Base-by-base conservation (phyloP, 2,329 filamentous ascomycete species). In the Colletotrichum tofieldiae region DNA sequence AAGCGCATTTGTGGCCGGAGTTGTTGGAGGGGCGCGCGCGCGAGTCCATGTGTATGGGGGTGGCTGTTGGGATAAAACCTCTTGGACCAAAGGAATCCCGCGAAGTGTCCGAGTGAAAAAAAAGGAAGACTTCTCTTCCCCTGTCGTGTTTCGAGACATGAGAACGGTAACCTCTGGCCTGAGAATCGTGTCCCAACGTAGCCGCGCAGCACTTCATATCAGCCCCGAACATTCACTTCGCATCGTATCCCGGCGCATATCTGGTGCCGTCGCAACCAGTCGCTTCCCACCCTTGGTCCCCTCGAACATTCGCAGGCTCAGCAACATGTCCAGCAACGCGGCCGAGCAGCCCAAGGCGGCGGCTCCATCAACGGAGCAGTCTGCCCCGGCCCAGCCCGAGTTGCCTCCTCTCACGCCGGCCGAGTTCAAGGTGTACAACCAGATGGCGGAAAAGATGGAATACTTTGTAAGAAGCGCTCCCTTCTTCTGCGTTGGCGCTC, bases 401-500 rank as follows among this genome's bases (percentile, higher is more conserved):
- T 81, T 93, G 1, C 90, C 92, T 0, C 90, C 92, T 32, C 85
- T 96, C 39, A 90, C 90, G 0, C 81, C 89, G 1, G 84, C 86
- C 67, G 92, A 96, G 68, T 95, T 94, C 77, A 86, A 86, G 61
- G 82, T 86, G 49, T 95, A 93, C 81, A 95, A 95, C 82, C 86
- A 86, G n/a, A 84, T 94, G 77, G 91, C 93, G 0, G 93, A 93
- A 68, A 87, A 89, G 74, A 95, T 95, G 93, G 88, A 95, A 55
- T 84, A 88, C 73, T 95, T 92, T 82, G 91, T 92, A 84, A 77
- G 87, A 82, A 32, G 14, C 59, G 59, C 55, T 41, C 60, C 26
- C 69, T 64, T 41, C 14, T n/a, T 37, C 7, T 23, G 29, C 16
- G 12, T 16, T 11, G 23, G 23, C 16, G 23, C 12, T 16, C 23